These are phyloP conservation scores for Pseudopithomyces chartarum DNA, from an alignment of 2,329 filamentous ascomycete species.

Conservation along the genomic window DNA sequence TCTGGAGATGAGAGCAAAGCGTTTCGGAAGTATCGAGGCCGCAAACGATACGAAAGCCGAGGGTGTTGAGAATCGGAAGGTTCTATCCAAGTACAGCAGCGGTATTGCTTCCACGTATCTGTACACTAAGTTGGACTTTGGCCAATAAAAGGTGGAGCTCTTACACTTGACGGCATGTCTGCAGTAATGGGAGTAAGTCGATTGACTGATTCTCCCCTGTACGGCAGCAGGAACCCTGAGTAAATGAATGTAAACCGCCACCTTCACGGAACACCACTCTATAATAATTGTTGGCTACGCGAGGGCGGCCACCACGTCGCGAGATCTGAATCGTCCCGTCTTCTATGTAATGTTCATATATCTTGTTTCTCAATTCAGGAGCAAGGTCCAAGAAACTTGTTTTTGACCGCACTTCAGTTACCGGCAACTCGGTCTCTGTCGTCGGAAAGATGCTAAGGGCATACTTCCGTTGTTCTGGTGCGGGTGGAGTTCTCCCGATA, in stretches of 20 bases:
- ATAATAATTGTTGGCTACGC: too few species aligned
- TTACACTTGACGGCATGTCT: not conserved
- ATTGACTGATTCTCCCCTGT: not conserved
- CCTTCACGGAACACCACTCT: too few species aligned
- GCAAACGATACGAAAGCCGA: not conserved
- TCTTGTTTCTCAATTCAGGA: not conserved
- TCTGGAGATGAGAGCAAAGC: not conserved
- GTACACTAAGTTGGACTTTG: not conserved
- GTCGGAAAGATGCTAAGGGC: not conserved
- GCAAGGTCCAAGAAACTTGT: not conserved
- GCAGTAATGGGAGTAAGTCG: not conserved
- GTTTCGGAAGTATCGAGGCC: not conserved
- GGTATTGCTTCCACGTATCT: not conserved
- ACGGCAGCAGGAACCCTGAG: too few species aligned
- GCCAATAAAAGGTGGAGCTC: not conserved
- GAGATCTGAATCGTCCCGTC: not conserved
- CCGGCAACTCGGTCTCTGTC: not conserved
- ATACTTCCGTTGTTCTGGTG: not conserved
- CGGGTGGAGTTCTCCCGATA: not conserved
- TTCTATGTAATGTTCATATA: not conserved
- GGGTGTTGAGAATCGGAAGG: not conserved
- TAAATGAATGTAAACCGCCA: too few species aligned
- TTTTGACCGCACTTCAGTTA: not conserved
- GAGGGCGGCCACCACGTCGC: too few species aligned
- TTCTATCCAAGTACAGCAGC: not conserved